Evolutionary conservation across 139 green algal genomes (phyloP), one percentile per base, ranked within the genome.

Genomic region (Chlorokybus atmophyticus): DNA sequence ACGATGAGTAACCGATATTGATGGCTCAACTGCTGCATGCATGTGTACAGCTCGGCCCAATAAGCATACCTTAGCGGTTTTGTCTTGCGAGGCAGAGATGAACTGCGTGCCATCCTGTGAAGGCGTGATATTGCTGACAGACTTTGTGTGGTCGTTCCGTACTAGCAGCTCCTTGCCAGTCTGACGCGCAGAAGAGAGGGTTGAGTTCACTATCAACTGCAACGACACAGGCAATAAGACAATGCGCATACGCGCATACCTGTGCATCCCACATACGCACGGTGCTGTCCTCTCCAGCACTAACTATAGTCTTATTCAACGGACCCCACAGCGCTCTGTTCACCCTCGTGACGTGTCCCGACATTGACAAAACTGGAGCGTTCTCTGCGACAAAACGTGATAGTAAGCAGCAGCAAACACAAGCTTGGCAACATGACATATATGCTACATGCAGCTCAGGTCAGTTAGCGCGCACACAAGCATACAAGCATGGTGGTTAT

Each of bases 61-160:
- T 25, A 54, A 25, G 17, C n/a, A 54, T 38, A 70, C 62, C 55
- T 93, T 92, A 19, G 87, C 75, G 0, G 79, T 90, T 63, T 87
- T 92, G 75, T 99, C 92, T 21, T 77, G 57, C 3, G 84, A 94
- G 2, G 85, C 87, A 3, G 89, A 97, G 60, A 98, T 82, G n/a
- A 88, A 82, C 67, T 96, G 85, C 8, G 82, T 89, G 53, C 79
- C 76, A 44, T 97, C 92, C 32, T 55, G 32, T 32, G 39, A 67
- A 23, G 77, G 52, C 60, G 80, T 14, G 35, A 44, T 44, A 14
- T 44, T 10, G 35, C 14, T 44, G 29, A 52, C 17, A 6, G 17
- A 4, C 60, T 74, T 55, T 26, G 38, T n/a, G 3, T 38, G 31
- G 66, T 82, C 78, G n/a, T n/a, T n/a, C n/a, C n/a, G n/a, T n/a